Base-by-base conservation (phyloP, 306 rosid species). In the Coriaria nepalensis region DNA sequence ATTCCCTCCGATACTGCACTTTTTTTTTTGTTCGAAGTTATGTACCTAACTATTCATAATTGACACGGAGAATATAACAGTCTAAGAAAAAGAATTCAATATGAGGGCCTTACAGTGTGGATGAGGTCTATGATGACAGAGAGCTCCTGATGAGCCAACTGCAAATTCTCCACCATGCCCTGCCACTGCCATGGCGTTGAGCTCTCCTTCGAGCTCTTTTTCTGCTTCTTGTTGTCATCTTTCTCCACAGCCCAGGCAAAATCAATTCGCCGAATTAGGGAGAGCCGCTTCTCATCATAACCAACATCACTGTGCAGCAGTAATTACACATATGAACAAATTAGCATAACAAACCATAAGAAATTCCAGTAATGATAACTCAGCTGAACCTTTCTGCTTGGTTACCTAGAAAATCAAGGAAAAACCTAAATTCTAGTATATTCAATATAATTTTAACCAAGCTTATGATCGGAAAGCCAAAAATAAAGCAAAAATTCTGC, bases 211-310 rank as follows among this genome's bases (percentile, higher is more conserved):
- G 81, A 74, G 61, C 70, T 70, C 66, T 78, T 83, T 78, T 84
- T 79, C 73, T 79, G 80, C 77, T 77, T 81, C 74, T 70, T 81
- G 40, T 76, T 73, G 7, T 83, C 80, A 15, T 83, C 93, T 68
- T 77, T 79, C 78, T 79, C 97, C 59, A 84, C 45, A 6, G 92
- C 95, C 97, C 93, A 84, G 6, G 95, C 95, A 41, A 90, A 90
- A 58, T 81, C 94, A 29, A 90, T 75, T 66, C 84, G 63, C 69
- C 90, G 78, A 43, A 84, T 84, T 49, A 81, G 62, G 0, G 86
- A 68, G 20, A 73, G 64, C 57, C 95, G 78, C 68, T 75, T 81
- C 73, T 90, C 95, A 41, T 84, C 93, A 33, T 90, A 73, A 46
- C 78, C 93, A 40, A 77, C 77, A 68, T 81, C 93, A 36, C 90